Evolutionary conservation across 257 asterid genomes (phyloP), one percentile per base, ranked within the genome.

Genomic region (Nicotiana otophora): DNA sequence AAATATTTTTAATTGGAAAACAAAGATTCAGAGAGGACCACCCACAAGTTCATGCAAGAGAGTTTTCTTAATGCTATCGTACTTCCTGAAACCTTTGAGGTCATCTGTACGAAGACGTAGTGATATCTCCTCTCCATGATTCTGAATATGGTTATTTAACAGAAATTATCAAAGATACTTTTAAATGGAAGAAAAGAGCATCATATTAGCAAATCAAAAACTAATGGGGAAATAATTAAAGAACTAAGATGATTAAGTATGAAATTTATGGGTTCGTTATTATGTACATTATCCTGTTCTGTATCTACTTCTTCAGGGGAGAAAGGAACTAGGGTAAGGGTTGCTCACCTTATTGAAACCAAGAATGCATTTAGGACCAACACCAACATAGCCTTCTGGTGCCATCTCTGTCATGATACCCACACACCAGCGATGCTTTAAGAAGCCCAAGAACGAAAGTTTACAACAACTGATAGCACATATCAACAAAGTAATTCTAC

Each of bases 351-450:
- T 89, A 91, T 96, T 96, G 81, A 92, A 80, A 86, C 99, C 99
- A 86, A 96, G 98, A 77, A 96, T 83, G 91, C 99, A 96, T 88
- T 85, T 87, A 30, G 99, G 98, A 82, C 89, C 85, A 70, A 93
- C 90, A 63, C 99, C 99, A 88, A 96, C 99, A 87, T 92, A 94
- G 83, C 99, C 99, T 82, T 90, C 87, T 30, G 99, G 99, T 70
- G 98, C 98, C 99, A 96, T 88, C 92, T 96, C 99, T 26, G 97
- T 92, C 93, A 96, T 85, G 82, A 93, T 88, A 75, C 97, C 98
- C 77, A 96, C 98, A 78, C 93, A 87, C 99, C 99, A 96, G 80
- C 88, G 95, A 89, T 96, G 98, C 99, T 96, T 80, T 81, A 87
- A 74, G 72, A 87, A 85, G 65, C 70, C 81, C 86, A 88, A 87